These are phyloP conservation scores for Prinsepia uniflora DNA, from an alignment of 306 rosid genomes.

Conservation along the genomic window DNA sequence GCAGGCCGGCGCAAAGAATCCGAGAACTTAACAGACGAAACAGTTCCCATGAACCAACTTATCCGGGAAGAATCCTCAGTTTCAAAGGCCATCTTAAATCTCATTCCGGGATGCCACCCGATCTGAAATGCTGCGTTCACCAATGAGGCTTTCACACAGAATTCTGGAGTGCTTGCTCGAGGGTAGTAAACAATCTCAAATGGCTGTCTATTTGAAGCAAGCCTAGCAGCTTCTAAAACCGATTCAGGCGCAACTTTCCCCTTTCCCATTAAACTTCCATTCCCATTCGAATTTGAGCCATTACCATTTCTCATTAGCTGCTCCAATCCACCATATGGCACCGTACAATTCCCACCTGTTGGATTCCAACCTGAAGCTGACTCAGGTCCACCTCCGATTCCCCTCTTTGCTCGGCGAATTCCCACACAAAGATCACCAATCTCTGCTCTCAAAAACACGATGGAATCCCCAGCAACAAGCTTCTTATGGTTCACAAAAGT, in stretches of 20 bases:
- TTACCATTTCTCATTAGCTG: conserved; percentile 45
- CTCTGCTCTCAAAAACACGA: conserved; percentile 79
- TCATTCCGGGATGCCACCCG: conserved; percentile 73
- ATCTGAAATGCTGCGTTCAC: conserved; percentile 68
- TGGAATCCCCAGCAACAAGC: conserved; percentile 88
- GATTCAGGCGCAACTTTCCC: conserved; percentile 71
- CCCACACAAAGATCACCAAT: conserved; percentile 87
- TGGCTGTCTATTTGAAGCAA: conserved; percentile 65
- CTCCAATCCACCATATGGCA: conserved; percentile 54
- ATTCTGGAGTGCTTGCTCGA: conserved; percentile 78
- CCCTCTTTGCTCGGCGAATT: conserved; percentile 79
- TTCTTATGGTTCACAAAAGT: conserved; percentile 88
- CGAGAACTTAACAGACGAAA: conserved; percentile 69
- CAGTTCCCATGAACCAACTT: conserved; percentile 91
- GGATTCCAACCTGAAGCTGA: conserved; percentile 73
- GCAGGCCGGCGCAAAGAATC: conserved; percentile 82
- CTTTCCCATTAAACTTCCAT: conserved; percentile 41
- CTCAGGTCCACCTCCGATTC: conserved; percentile 61
- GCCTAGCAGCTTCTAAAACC: conserved; percentile 66
- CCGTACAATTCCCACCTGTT: conserved; percentile 48
- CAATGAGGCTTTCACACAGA: conserved; percentile 71
- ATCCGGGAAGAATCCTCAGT: conserved; percentile 84
- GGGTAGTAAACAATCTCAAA: conserved; percentile 91
- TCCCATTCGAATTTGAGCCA: conserved; percentile 40
- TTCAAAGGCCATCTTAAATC: conserved; percentile 97